phyloP scores from a whole-genome alignment of 2,329 filamentous ascomycete genomes.

The Clonostachys rosea region DNA sequence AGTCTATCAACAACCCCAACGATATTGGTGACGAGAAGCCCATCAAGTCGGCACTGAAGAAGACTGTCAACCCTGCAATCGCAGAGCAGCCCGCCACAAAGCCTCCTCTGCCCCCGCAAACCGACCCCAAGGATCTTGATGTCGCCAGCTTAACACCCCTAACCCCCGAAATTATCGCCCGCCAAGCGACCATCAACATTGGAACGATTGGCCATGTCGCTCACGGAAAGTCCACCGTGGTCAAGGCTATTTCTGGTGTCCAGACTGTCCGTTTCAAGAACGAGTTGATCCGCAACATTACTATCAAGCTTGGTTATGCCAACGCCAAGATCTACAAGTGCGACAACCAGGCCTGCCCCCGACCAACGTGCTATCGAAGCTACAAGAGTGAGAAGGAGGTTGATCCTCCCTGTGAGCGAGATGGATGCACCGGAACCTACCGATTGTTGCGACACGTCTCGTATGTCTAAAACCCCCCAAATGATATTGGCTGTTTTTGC shows the following conservation, averaged over 20 bases:
- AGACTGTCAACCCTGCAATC: slow-evolving; percentile 47
- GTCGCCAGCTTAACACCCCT: slow-evolving; percentile 75
- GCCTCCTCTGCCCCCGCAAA: slow-evolving; percentile 72
- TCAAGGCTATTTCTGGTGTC: slow-evolving; percentile 98
- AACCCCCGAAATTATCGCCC: slow-evolving; percentile 93
- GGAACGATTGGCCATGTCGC: slow-evolving; percentile 98
- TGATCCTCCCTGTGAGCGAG: slow-evolving; percentile 90
- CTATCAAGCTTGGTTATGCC: slow-evolving; percentile 98
- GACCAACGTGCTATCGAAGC: slow-evolving; percentile 92
- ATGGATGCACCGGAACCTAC: slow-evolving; percentile 86
- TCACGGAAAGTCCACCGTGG: slow-evolving; percentile 97
- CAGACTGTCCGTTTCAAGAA: slow-evolving; percentile 99
- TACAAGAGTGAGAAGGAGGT: slow-evolving; percentile 99
- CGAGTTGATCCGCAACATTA: slow-evolving; percentile 98
- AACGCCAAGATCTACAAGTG: slow-evolving; percentile 99
- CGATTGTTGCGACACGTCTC: slow-evolving; percentile 86
- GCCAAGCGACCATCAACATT: slow-evolving; percentile 98
- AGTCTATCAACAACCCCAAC: slow-evolving; percentile 55
- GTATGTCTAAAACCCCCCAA: slow-evolving; percentile 43
- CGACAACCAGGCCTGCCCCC: slow-evolving; percentile 84
- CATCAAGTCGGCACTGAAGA: slow-evolving; percentile 84
- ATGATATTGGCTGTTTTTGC: not conserved
- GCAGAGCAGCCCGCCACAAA: slow-evolving; percentile 50
- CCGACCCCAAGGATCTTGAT: slow-evolving; percentile 85
- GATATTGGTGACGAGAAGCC: slow-evolving; percentile 61